phyloP scores from a whole-genome alignment of 192 early-diverging fungal genomes.

The Dimargaris cristalligena region DNA sequence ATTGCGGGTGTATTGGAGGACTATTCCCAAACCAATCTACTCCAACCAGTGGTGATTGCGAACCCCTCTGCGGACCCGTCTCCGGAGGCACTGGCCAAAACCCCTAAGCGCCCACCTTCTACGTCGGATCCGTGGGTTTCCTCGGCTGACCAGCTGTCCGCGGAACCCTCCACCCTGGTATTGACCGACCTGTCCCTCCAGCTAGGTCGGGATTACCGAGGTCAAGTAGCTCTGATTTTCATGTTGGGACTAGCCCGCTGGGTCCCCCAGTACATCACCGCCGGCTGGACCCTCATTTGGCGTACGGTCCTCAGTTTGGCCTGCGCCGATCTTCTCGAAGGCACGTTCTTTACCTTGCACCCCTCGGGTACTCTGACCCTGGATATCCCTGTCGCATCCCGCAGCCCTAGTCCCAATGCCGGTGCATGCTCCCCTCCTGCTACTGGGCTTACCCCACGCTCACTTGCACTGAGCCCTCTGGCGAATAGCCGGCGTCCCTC shows the following conservation, averaged over 20 bases:
- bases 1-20: constrained; percentile 20
- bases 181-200: constrained; percentile 55
- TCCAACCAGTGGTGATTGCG: constrained; percentile 22
- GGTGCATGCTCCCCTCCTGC: constrained; percentile 20
- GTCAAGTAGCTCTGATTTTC: constrained; percentile 81
- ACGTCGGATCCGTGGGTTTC: constrained; percentile 25
- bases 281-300: constrained; percentile 49
- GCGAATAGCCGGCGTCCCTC: too few species aligned
- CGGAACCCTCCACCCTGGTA: constrained; percentile 18
- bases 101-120: constrained; percentile 15
- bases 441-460: too few species aligned
- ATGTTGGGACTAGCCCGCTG: constrained; percentile 41
- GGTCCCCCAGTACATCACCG: constrained; percentile 49
- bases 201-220: constrained; percentile 75
- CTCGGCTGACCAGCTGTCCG: constrained; percentile 26
- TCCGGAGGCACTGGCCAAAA: too few species aligned
- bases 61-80: constrained; percentile 12
- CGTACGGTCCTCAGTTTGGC: constrained; percentile 35
- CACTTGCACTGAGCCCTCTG: too few species aligned
- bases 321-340: constrained; percentile 19
- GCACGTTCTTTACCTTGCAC: constrained; percentile 11
- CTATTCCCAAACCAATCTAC: constrained; percentile 15
- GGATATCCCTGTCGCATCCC: too few species aligned
- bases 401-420: too few species aligned
- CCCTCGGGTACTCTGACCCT: constrained; percentile 13